Base-by-base conservation (phyloP, 106 monocot genomes). In the Amphibolis antarctica region DNA sequence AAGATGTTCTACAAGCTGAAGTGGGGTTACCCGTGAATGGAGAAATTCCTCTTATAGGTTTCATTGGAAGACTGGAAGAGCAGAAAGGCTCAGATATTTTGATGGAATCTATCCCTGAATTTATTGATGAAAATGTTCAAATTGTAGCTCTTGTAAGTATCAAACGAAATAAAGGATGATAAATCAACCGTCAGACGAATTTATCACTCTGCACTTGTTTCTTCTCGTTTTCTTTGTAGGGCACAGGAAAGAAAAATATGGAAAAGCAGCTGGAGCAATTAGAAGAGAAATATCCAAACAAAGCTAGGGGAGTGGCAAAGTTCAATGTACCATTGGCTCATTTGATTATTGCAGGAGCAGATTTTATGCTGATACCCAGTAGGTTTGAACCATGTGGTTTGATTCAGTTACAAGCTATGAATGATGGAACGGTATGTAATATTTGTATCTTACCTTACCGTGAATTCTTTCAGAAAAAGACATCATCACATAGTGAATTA, bases 81-180 rank as follows among this genome's bases (percentile, higher is more conserved):
- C 94, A 96, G 77, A 96, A 96, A 71, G 94, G 94, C 25, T 84
- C 94, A 17, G 94, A 96, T 65, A 86, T 96, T 74, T 73, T 96
- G 25, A 84, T 71, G 17, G 86, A 69, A 65, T 83, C 94, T 24
- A 84, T 96, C 57, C 86, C 89, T 42, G 62, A 82, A 53, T 71
- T 96, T 68, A 77, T 84, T 29, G 69, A 76, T 0, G 83, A 89
- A 64, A 64, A 96, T 69, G 82, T 96, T 46, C 94, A 96, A 74
- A 68, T 96, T 36, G 78, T 96, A 50, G 77, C 84, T 55, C 89
- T 96, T 65, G 93, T 89, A 77, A 73, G 85, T 57, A 64, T 24
- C 55, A 19, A 19, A n/a, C 0, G 7, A 12, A 61, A 42, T 19
- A 18, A 42, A 43, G 12, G 36, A 36, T 30, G 60, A 4, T 36